Base-by-base conservation (phyloP, 2,329 filamentous ascomycete genomes). In the Didymellaceae sp. region DNA sequence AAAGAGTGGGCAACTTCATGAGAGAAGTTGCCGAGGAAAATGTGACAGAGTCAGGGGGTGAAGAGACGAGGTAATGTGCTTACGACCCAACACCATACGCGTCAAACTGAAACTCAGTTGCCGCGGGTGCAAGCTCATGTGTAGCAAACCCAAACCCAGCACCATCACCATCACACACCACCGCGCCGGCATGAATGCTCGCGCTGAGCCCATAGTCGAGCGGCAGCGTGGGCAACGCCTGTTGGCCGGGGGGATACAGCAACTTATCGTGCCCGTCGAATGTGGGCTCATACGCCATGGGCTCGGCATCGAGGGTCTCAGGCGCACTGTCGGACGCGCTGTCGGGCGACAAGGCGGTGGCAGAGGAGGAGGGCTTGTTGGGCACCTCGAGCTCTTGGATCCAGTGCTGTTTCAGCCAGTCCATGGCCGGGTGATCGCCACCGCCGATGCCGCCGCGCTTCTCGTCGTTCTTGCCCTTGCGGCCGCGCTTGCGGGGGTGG, bases 401-500 rank as follows among this genome's bases (percentile, higher is more conserved):
- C 83, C 83, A 86, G 48, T 74, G 61, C 45, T 79, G 74, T 66
- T 83, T 85, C 53, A 86, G 73, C 40, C 78, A 75, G 25, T 85
- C 82, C 78, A 86, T 86, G 1, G 81, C 74, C 4, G 84, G 84
- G 55, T 80, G 74, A 54, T 84, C 82, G n/a, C 84, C 83, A 30
- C 83, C 83, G 8, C 82, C 83, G 59, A 84, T 85, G 18, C 83
- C 84, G 39, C 83, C 83, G 38, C 83, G 76, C 60, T 82, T 80
- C 70, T 85, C 81, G 54, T 81, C 82, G 49, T 81, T 80, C 65
- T 83, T 83, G 37, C 80, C 79, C 61, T 77, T 77, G 39, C 82
- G 75, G 7, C 82, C 83, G 17, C 82, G 77, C 67, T 83, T 82
- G 59, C 82, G 80, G 1, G 83, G 87, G 67, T 88, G 89, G 79